Percentiles rank a stretch among this genome's conserved stretches.
Conservation (phyloP, 768 basidiomycete species). For the Pseudohyphozyma bogoriensis region DNA sequence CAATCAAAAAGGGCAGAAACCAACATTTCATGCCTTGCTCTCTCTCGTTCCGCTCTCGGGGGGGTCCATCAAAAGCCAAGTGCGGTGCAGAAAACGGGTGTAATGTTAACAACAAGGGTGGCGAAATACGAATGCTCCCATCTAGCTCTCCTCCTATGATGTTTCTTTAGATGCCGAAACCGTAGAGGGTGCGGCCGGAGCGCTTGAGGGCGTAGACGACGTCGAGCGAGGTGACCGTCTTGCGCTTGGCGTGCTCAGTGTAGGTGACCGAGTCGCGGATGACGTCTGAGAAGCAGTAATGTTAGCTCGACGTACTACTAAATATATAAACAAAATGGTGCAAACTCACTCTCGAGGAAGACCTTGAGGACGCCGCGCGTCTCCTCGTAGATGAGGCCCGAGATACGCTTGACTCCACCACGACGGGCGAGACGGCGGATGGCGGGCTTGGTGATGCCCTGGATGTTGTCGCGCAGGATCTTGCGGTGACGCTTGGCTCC, state of each 20-base stretch:
- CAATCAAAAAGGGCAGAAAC: too few species aligned
- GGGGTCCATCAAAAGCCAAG: too few species aligned
- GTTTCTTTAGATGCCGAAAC: too few species aligned
- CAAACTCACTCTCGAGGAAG: conserved; percentile 59
- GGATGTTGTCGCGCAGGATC: conserved; percentile 53
- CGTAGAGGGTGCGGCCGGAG: conserved; percentile 44
- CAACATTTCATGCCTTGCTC: too few species aligned
- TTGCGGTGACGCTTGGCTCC: conserved; percentile 94
- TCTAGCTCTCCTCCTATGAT: too few species aligned
- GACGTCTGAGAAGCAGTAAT: conserved; percentile 45
- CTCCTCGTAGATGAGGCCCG: conserved; percentile 84
- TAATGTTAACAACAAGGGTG: too few species aligned
- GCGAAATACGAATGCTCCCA: too few species aligned
- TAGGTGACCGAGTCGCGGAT: conserved; percentile 96
- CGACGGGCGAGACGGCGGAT: conserved; percentile 89
- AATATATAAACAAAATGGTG: too few species aligned
- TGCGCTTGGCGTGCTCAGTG: conserved; percentile 91
- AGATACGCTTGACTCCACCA: conserved; percentile 96
- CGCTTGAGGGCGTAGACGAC: conserved; percentile 50
- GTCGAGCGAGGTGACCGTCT: conserved; percentile 85
- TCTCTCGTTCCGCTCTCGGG: too few species aligned
- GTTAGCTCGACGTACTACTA: not conserved
- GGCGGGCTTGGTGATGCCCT: conserved; percentile 81
- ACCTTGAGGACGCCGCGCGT: conserved; percentile 90
- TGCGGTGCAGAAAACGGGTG: too few species aligned